Base-by-base conservation (phyloP, 1,139 yeast species). In the Protomyces gravidus region DNA sequence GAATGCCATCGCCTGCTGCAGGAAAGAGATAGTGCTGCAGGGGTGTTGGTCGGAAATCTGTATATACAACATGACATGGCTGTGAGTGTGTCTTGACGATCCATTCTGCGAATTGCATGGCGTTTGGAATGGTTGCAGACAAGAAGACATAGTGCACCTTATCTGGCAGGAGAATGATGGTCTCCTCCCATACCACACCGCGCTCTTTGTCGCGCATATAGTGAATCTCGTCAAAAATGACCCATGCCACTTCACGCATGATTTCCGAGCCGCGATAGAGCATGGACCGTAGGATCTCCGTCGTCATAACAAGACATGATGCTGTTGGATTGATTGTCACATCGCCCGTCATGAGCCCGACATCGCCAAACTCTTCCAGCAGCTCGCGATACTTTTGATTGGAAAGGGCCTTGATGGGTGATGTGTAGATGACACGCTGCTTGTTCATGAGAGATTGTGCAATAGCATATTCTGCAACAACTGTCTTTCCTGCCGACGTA, bases 161-260 rank as follows among this genome's bases (percentile, higher is more conserved):
- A 68, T 90, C 96, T 2, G 99, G 99, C 60, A 92, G 78, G 75
- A 92, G 79, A 64, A 92, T 92, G 66, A 92, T 92, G 21, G 96
- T 94, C 74, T 92, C 99, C 76, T 92, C 99, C 99, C 99, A 92
- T 40, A 92, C 98, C 50, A 92, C 99, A 71, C 99, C 99, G 75
- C 99, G 83, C 65, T 89, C 92, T 25, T 62, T 62, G 59, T 92
- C 99, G 68, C 94, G 89, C 71, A 92, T 96, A 70, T 92, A 92
- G 73, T 92, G 99, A 6, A 92, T 97, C 71, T 92, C 99, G 73
- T 92, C 99, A 69, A 92, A 92, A 46, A 92, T 87, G 23, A 92
- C 97, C 80, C 94, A 92, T 62, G 92, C 97, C 28, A 92, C 97
- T 73, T 92, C 99, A 71, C 98, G 80, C 72, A 92, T 67, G 89